Conservation (phyloP, 2,329 filamentous ascomycete genomes). For the Neopestalotiopsis rosae region DNA sequence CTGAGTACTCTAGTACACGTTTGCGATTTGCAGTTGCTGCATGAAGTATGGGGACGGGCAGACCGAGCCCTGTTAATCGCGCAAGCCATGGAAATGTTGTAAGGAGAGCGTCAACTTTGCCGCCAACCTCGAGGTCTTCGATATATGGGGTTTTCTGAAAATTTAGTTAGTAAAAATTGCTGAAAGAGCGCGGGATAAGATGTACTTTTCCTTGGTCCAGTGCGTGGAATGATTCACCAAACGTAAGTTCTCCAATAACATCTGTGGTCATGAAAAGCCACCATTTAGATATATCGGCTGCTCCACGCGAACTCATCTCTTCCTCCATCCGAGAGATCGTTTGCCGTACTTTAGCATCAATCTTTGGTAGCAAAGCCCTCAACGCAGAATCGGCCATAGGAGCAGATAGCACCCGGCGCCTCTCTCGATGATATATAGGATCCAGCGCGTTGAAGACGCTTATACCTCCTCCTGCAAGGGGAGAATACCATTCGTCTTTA, state of each 20-base stretch:
- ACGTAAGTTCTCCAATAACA: constrained; percentile 56
- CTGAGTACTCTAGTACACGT: constrained; percentile 31
- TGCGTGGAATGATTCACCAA: constrained; percentile 60
- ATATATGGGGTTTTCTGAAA: constrained; percentile 47
- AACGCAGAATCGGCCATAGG: constrained; percentile 45
- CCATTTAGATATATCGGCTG: constrained; percentile 56
- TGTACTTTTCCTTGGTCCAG: constrained; percentile 55
- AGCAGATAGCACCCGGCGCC: constrained; percentile 47
- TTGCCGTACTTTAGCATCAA: constrained; percentile 43
- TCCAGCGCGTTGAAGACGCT: constrained; percentile 48
- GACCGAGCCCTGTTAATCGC: constrained; percentile 9
- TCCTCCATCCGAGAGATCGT: constrained; percentile 48
- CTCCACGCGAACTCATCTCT: constrained; percentile 44
- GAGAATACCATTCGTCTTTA: constrained; percentile 33
- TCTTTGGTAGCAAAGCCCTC: constrained; percentile 33
- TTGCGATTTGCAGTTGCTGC: constrained; percentile 9
- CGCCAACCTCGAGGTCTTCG: constrained; percentile 40
- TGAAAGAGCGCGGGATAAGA: too few relatives aligned
- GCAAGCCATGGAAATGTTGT: constrained; percentile 34
- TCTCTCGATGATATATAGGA: constrained; percentile 42
- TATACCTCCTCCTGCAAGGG: constrained; percentile 21
- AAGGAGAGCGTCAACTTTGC: constrained; percentile 28
- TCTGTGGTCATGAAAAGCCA: constrained; percentile 59
- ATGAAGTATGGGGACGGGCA: constrained; percentile 31
- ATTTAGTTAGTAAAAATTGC: too few relatives aligned